Percentiles rank a stretch among this genome's conserved stretches.
phyloP scores from a whole-genome alignment of 1,139 yeast species.

The Kazachstania sp. region DNA sequence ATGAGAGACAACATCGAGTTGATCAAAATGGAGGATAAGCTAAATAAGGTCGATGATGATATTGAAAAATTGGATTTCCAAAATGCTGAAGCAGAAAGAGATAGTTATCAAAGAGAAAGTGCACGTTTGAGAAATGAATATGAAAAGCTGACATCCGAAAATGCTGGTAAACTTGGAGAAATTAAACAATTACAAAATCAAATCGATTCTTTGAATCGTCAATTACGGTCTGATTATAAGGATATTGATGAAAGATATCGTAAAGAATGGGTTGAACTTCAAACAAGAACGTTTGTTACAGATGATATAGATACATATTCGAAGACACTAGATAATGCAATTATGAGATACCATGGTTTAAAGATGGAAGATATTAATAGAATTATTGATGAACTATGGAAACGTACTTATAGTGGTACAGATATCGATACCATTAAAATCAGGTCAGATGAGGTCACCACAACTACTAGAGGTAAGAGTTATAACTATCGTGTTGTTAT shows the following conservation, averaged over 20 bases:
- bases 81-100: conserved; percentile 58
- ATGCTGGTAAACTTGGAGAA: conserved; percentile 79
- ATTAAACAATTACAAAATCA: conserved; percentile 76
- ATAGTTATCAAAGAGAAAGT: conserved; percentile 55
- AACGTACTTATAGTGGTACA: conserved; percentile 86
- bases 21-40: conserved; percentile 35
- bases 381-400: conserved; percentile 86
- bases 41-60: conserved; percentile 31
- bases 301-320: conserved; percentile 78
- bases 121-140: conserved; percentile 45
- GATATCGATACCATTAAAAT: conserved; percentile 90
- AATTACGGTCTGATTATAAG: conserved; percentile 61
- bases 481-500: conserved; percentile 92
- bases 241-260: conserved; percentile 57
- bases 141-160: conserved; percentile 52
- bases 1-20: conserved; percentile 49
- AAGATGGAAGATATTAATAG: conserved; percentile 92
- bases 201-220: conserved; percentile 45
- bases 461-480: conserved; percentile 52
- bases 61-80: conserved; percentile 41
- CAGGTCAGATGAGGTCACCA: conserved; percentile 62
- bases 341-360: conserved; percentile 83
- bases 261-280: conserved; percentile 66
- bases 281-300: conserved; percentile 69
- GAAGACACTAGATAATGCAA: conserved; percentile 83